Evolutionary conservation across 1,139 yeast species (phyloP), one percentile per base, ranked within the genome.

Genomic region (Geotrichum siamense): DNA sequence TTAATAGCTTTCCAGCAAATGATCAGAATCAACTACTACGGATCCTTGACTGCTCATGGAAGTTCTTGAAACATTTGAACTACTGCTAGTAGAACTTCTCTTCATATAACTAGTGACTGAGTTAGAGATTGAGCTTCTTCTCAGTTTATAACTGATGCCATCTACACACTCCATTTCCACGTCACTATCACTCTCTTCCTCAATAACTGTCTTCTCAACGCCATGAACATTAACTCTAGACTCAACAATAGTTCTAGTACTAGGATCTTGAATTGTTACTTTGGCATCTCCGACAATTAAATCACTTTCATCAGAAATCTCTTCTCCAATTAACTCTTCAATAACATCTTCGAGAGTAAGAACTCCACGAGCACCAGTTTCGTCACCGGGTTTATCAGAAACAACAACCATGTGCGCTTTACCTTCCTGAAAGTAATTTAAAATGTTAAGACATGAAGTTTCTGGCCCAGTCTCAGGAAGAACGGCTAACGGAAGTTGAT

Each of bases 361-460:
- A 5, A 91, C 95, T 50, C 98, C 98, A 29, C 82, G 62, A 0
- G 96, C 94, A 20, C 97, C 97, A 27, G 72, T 65, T 3, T 93
- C 79, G 52, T 78, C 87, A 41, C 98, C 98, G 0, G 97, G 97
- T 40, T 72, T 70, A 49, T 79, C 81, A 54, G 93, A 79, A 10
- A 91, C 96, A 34, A 89, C 81, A 55, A 93, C 91, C 98, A 91
- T 91, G 63, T 91, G 98, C 2, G 95, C 82, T 63, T 87, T 89
- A 50, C 98, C 98, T 63, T 89, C 97, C 65, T 91, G 98, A 72
- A 91, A 91, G 64, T 89, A 91, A 63, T 91, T 91, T 57, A 91
- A 72, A 53, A 91, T 89, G 63, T 91, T 89, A 59, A 91, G 71
- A 64, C 97, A 91, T 3, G 96, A 85, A 1, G 97, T 89, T 44